Base-by-base conservation (phyloP, 495 filamentous ascomycete species). In the Aspergillus steynii region DNA sequence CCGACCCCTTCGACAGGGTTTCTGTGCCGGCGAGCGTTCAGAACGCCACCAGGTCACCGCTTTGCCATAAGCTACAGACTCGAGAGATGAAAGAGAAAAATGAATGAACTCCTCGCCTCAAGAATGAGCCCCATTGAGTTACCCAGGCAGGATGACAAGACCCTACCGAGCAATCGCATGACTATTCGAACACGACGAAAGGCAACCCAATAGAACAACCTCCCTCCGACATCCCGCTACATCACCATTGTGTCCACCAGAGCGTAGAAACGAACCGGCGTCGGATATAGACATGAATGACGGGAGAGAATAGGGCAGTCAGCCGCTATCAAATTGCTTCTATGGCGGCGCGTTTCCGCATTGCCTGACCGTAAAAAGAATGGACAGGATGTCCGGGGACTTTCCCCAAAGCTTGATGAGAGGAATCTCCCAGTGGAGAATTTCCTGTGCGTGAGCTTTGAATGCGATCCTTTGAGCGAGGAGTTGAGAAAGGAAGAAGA, bases 101-200 rank as follows among this genome's bases (percentile, higher is more conserved):
- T 68, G 75, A 65, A 57, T 62, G 82, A 83, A 85, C 90, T 88
- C 90, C 93, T 97, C 93, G 92, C 90, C 87, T 91, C 95, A 91
- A 97, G 92, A 97, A 96, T 99, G 92, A 97, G 95, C 95, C 95
- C 95, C 95, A 96, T 99, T 92, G 92, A 96, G 95, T 97, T 93
- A 96, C 90, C 85, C 71, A 73, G 71, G 55, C 58, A 59, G 29
- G 53, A 63, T 67, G 66, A 72, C 37, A 42, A 42, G 37, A 42
- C 37, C 37, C 37, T 42, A 74, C 61, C 68, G 70, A 83, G 91
- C 91, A 97, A 97, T 97, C 95, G 93, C 94, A 97, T 99, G 86
- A 89, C 95, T 97, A 86, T 97, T 81, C 73, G 91, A 79, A 85
- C 86, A 81, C 86, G 94, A 97, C 94, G 90, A 96, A 93, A 83